Evolutionary conservation across 306 rosid species (phyloP).

Genomic region (Castanea crenata): DNA sequence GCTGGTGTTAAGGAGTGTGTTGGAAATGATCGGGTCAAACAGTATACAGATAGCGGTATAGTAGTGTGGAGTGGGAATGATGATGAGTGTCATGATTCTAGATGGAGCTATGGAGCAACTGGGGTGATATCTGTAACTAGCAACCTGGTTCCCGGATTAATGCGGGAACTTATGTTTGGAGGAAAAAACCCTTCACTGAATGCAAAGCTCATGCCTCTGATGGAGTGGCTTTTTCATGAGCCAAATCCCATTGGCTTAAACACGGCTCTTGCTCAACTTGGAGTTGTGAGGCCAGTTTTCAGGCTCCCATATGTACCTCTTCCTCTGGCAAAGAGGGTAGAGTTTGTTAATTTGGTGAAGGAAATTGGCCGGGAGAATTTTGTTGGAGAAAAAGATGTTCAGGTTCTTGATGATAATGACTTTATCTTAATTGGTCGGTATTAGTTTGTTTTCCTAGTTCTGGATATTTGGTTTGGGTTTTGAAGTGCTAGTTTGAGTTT

Average conservation of each 20-base stretch:
- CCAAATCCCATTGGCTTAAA: constrained; percentile 91
- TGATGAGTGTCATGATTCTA: constrained; percentile 85
- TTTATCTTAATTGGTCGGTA: constrained; percentile 67
- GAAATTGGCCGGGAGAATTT: constrained; percentile 82
- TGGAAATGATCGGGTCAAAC: constrained; percentile 67
- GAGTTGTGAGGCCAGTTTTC: constrained; percentile 89
- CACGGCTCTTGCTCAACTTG: constrained; percentile 97
- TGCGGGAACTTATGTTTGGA: constrained; percentile 69
- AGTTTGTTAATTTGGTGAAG: constrained; percentile 71
- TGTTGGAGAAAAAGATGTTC: constrained; percentile 62
- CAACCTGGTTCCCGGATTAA: constrained; percentile 82
- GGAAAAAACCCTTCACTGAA: constrained; percentile 64
- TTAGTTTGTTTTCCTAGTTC: constrained; percentile 24
- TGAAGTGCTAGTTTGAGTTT: neutral
- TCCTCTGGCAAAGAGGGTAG: constrained; percentile 63
- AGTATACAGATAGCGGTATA: constrained; percentile 56
- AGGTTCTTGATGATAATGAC: constrained; percentile 67
- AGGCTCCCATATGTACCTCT: constrained; percentile 95
- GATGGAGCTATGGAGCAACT: constrained; percentile 89
- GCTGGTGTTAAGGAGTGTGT: constrained; percentile 97
- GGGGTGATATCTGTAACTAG: constrained; percentile 91
- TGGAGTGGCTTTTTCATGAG: constrained; percentile 81
- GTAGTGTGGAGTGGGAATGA: constrained; percentile 96
- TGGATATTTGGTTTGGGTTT: neutral
- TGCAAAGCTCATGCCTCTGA: constrained; percentile 66